Evolutionary conservation across 371 early-diverging fungal species (phyloP).

Genomic region (Mortierella polycephala): DNA sequence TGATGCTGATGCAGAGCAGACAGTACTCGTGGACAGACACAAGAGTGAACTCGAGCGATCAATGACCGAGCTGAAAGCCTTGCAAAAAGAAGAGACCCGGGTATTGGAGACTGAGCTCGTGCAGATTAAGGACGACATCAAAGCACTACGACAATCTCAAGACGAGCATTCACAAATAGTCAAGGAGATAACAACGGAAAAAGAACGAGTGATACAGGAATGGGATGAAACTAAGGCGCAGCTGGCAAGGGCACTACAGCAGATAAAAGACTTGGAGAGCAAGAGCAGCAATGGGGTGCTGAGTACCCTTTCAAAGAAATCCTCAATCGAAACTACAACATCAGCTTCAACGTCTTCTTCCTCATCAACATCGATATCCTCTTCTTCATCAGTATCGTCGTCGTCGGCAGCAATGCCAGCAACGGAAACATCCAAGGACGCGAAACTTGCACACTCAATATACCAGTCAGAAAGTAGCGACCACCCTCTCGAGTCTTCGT

Average conservation of each 20-base stretch:
- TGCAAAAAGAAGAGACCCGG: neutral
- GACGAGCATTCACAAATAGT: neutral
- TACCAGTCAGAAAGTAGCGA: no score
- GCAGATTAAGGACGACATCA: constrained; percentile 8
- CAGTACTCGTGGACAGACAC: constrained; percentile 7
- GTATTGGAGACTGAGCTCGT: constrained; percentile 4
- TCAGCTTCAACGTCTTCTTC: neutral
- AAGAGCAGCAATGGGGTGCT: neutral
- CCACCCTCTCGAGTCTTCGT: constrained; percentile 15
- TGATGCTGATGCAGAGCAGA: constrained; percentile 31
- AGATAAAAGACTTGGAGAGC: neutral
- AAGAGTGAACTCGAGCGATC: constrained; percentile 10
- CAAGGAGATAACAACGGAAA: constrained; percentile 11
- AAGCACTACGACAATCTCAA: constrained; percentile 2
- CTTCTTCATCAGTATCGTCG: neutral
- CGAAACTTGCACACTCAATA: no score
- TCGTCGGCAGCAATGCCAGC: neutral
- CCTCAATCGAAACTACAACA: neutral
- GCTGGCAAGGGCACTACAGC: neutral
- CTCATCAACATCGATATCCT: neutral
- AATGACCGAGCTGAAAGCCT: neutral
- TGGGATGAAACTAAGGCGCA: constrained; percentile 16
- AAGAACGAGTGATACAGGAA: constrained; percentile 2
- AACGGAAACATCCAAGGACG: neutral
- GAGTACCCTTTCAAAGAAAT: neutral